Conservation (phyloP, 2,329 filamentous ascomycete genomes). For the Cordyceps cicadae region DNA sequence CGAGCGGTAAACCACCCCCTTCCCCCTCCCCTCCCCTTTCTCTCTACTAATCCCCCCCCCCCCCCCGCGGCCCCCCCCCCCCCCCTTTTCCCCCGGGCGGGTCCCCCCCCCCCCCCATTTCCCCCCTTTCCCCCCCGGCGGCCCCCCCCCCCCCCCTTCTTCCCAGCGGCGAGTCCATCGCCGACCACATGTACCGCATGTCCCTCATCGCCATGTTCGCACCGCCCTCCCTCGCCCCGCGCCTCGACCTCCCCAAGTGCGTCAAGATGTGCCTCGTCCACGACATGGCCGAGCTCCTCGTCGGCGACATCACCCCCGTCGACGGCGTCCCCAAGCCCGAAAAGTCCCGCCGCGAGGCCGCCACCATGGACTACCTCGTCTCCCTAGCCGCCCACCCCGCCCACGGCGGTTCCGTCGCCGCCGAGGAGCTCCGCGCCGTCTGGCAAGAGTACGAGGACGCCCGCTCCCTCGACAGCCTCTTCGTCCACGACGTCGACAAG, state of each 20-base stretch:
- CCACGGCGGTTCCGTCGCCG: slow-evolving; percentile 43
- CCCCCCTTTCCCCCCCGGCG: no score
- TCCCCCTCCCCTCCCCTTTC: no score
- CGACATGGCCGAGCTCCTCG: slow-evolving; percentile 93
- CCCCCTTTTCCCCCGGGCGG: no score
- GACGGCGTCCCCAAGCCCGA: slow-evolving; percentile 79
- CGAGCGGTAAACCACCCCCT: slow-evolving; percentile 31
- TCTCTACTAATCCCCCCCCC: no score
- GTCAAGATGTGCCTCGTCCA: slow-evolving; percentile 94
- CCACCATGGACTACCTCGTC: slow-evolving; percentile 90
- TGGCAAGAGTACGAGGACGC: slow-evolving; percentile 97
- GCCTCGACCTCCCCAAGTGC: slow-evolving; percentile 72
- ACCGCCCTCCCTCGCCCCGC: slow-evolving; percentile 61
- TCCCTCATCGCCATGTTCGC: slow-evolving; percentile 90
- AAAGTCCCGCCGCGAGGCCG: slow-evolving; percentile 78
- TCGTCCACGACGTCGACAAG: slow-evolving; percentile 97
- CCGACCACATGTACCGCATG: slow-evolving; percentile 99
- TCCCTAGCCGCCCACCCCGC: no score
- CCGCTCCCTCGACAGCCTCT: slow-evolving; percentile 72
- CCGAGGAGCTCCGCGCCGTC: slow-evolving; percentile 62
- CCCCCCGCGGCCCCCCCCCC: no score
- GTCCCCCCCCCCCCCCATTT: no score
- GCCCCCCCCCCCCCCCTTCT: no score
- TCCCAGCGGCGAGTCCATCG: slow-evolving; percentile 75
- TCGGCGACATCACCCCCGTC: slow-evolving; percentile 93